These are phyloP conservation scores for Macrocybe gigantea DNA, from an alignment of 768 basidiomycete species.

Conservation along the genomic window DNA sequence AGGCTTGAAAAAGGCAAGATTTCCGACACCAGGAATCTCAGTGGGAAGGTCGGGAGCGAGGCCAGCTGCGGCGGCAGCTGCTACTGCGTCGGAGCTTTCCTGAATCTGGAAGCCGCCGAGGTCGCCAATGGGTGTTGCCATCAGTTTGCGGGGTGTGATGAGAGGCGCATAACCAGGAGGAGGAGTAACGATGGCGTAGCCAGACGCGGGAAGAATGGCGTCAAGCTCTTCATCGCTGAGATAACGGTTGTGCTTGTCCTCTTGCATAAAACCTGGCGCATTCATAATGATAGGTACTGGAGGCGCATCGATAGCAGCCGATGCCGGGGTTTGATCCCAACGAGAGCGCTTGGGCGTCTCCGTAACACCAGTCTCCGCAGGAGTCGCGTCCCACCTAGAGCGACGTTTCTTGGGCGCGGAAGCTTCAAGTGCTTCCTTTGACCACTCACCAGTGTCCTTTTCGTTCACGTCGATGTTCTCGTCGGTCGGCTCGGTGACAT, in stretches of 20 bases:
- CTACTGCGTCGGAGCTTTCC: constrained; percentile 88
- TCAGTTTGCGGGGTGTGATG: constrained; percentile 55
- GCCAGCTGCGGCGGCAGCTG: constrained; percentile 84
- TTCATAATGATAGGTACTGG: constrained; percentile 87
- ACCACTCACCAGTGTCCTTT: constrained; percentile 61
- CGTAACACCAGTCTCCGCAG: constrained; percentile 54
- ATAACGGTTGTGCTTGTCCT: constrained; percentile 95
- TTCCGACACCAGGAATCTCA: constrained; percentile 97
- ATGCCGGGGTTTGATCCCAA: constrained; percentile 92
- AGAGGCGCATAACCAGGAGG: constrained; percentile 90
- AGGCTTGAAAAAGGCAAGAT: constrained; percentile 95
- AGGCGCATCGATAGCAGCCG: constrained; percentile 48
- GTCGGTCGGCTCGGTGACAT: constrained; percentile 55
- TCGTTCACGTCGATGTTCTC: constrained; percentile 63
- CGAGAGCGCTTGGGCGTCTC: constrained; percentile 87
- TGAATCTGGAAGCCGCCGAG: constrained; percentile 94
- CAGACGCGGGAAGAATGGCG: constrained; percentile 75
- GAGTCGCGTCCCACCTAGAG: constrained; percentile 95
- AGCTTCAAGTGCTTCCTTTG: constrained; percentile 66
- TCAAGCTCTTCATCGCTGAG: constrained; percentile 96
- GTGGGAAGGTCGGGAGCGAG: constrained; percentile 92
- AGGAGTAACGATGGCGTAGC: constrained; percentile 89
- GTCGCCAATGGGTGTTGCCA: constrained; percentile 48
- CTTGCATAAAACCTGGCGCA: constrained; percentile 79
- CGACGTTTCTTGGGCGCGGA: constrained; percentile 86